These are phyloP conservation scores for Phaffomyces opuntiae DNA, from an alignment of 805 yeast species.

Conservation along the genomic window DNA sequence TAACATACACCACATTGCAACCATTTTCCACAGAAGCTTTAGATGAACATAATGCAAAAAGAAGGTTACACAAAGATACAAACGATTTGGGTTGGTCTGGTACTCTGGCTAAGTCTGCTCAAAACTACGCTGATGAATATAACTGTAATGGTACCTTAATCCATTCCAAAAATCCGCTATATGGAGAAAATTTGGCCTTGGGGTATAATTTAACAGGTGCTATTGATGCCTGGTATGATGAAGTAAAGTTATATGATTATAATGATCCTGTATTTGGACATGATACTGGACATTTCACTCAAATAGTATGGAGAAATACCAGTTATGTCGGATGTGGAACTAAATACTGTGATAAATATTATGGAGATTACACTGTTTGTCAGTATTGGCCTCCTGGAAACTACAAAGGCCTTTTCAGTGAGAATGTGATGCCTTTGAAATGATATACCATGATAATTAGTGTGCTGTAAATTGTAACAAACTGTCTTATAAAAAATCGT, in stretches of 20 bases:
- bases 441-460: neutral
- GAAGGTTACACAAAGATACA: constrained; percentile 44
- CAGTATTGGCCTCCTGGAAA: constrained; percentile 67
- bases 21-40: constrained; percentile 6
- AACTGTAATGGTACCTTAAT: constrained; percentile 48
- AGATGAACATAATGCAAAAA: constrained; percentile 45
- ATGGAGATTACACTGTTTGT: constrained; percentile 59
- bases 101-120: constrained; percentile 48
- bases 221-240: constrained; percentile 72
- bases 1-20: constrained; percentile 12
- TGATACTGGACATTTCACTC: constrained; percentile 73
- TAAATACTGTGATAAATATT: constrained; percentile 44
- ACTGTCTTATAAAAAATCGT: too few relatives aligned
- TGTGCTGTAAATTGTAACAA: too few relatives aligned
- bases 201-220: constrained; percentile 57
- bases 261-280: constrained; percentile 37
- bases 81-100: constrained; percentile 49
- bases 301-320: constrained; percentile 64
- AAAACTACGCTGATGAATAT: constrained; percentile 46
- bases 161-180: constrained; percentile 54
- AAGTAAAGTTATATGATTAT: constrained; percentile 47
- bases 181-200: constrained; percentile 79
- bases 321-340: constrained; percentile 65
- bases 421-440: constrained; percentile 27
- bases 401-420: constrained; percentile 33